A percentile compares a stretch with the other conserved stretches of the same genome.
Evolutionary conservation across 2,329 filamentous ascomycete species (phyloP).

Genomic region (Botrytis porri): DNA sequence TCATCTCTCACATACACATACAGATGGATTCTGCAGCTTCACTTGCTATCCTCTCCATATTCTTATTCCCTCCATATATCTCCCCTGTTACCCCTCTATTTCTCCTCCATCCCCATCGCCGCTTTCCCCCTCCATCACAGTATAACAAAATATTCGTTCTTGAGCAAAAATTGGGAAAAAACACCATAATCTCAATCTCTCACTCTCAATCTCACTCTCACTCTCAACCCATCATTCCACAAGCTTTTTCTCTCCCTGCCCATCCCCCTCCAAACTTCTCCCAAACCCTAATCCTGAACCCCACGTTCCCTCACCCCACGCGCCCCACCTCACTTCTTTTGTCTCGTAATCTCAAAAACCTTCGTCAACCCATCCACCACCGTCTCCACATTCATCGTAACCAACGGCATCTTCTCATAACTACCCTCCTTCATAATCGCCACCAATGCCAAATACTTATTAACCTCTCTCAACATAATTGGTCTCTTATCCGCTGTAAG

Average conservation of each 20-base stretch:
- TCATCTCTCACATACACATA: neutral
- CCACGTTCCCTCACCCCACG: neutral
- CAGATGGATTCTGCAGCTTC: neutral
- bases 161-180: too few species aligned
- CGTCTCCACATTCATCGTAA: slow-evolving; percentile 84
- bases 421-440: slow-evolving; percentile 85
- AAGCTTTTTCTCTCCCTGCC: neutral
- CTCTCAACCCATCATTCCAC: neutral
- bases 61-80: too few species aligned
- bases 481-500: slow-evolving; percentile 59
- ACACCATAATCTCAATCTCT: too few species aligned
- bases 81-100: too few species aligned
- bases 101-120: neutral
- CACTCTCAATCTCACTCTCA: neutral
- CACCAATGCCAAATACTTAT: slow-evolving; percentile 74
- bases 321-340: slow-evolving; percentile 40
- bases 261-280: neutral
- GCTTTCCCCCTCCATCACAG: neutral
- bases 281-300: neutral
- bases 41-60: neutral
- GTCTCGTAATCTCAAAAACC: slow-evolving; percentile 72
- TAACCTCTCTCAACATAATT: slow-evolving; percentile 67
- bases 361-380: slow-evolving; percentile 75
- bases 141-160: neutral
- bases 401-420: slow-evolving; percentile 77